Base-by-base conservation (phyloP, 2,329 filamentous ascomycete species). In the Cladosporium sp. region DNA sequence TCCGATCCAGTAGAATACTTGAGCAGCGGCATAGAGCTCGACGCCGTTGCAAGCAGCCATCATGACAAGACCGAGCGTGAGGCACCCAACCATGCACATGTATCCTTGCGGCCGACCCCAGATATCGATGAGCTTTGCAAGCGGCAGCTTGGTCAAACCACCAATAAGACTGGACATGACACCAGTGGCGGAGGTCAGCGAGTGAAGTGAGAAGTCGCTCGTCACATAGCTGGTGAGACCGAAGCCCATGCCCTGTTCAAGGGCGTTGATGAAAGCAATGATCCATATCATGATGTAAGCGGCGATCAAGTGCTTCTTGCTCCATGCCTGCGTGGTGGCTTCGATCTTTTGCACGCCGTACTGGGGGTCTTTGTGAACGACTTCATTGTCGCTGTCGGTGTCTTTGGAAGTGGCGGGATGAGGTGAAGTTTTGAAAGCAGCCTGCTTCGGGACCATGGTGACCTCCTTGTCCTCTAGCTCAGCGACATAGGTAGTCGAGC, bases 21-120 rank as follows among this genome's bases (percentile, higher is more conserved):
- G 67, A 2, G 79, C 82, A 1, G 82, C 82, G 38, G 79, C 78
- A 62, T 83, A 86, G 0, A 76, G 79, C 54, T 78, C 66, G 11
- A 85, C 74, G 52, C 78, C 78, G 2, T 74, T 71, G 63, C 78
- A 86, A 1, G 72, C 74, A 12, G 85, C 85, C 73, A 86, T 85
- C 68, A 88, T 77, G 53, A 83, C 72, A 49, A 86, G 72, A 15
- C 78, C 77, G 1, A 77, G 43, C 3, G 76, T 72, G 59, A 75
- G 75, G 48, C 78, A 67, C 8, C 71, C 50, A 1, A 82, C 67
- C 59, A 78, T 78, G 33, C 82, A 52, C 18, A 75, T 63, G 57
- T 83, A 79, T 13, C 81, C 83, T 62, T 85, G 77, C 12, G 82
- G 77, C 29, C 84, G 79, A 49, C 83, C 84, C 72, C 80, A 86